Evolutionary conservation across 2,329 filamentous ascomycete species (phyloP), one percentile per base, ranked within the genome.

Genomic region (Aureobasidium sp.): DNA sequence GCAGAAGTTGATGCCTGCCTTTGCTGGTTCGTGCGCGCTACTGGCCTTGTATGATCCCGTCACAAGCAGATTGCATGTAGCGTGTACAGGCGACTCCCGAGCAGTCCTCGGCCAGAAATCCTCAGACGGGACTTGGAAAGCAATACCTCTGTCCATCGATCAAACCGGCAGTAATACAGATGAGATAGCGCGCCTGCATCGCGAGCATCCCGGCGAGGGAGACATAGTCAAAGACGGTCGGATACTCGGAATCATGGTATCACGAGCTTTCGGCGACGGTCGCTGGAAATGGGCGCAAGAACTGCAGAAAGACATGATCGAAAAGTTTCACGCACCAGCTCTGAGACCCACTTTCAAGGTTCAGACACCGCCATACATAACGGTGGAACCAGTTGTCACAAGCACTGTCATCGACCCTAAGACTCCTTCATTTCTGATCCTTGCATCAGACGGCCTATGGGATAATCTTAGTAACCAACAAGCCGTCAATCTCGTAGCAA

Each of bases 381-480:
- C 84, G 0, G 87, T 86, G 0, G 80, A 85, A 68, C 87, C 87
- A 0, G 84, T 85, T 36, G 76, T 90, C 29, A 85, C 80, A 1
- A 84, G 82, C 3, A 82, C 79, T 0, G 72, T 75, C 36, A 74
- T 89, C 6, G 69, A 70, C 0, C 67, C 65, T 32, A 66, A 66
- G 50, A 37, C 34, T 0, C 74, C 75, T 26, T 79, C 82, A 55
- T 89, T 89, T 67, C 71, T 88, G 57, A 86, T 90, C 64, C 76
- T 89, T 66, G 87, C 85, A 0, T 83, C 80, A 0, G 87, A 90
- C 66, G 87, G 87, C 0, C 70, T 89, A 1, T 90, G 87, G 72
- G 71, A 74, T 51, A 63, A 67, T 15, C 68, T 74, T 58, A 64
- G 61, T 26, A 66, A 62, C 3, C 69, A 71, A n/a, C 67, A 71